Evolutionary conservation across 768 basidiomycete genomes (phyloP), one percentile per base, ranked within the genome.

Genomic region (Leccinum rimulosum): DNA sequence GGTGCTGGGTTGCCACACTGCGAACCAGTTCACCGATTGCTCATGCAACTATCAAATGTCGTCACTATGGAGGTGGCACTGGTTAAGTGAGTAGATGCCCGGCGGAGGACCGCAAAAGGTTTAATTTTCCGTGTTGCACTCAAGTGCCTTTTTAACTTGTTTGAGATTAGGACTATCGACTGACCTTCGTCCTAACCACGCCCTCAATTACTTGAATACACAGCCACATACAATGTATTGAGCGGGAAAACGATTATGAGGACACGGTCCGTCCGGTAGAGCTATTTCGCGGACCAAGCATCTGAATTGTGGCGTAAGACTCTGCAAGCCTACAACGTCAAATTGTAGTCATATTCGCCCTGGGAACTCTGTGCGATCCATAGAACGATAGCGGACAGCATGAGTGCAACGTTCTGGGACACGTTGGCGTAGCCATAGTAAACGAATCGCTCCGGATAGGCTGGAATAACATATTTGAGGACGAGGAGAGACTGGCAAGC

Each of bases 351-450:
- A 75, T 96, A 97, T 73, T 98, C 96, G 64, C 82, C 84, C 61
- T 85, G 84, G 2, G 84, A 80, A 61, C 83, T 92, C 78, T 96
- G 94, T 4, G 94, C 91, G 56, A 95, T 81, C 96, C 96, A 98
- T 14, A 98, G 81, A 3, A 97, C 84, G 61, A 95, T 82, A 1
- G 89, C 86, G 17, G 93, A 94, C 38, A 89, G 79, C 89, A 92
- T 91, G 58, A 92, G 79, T 4, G 85, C 84, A 14, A 90, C 85
- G 68, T 94, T 96, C 79, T 97, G 95, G 10, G 89, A 88, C n/a
- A 98, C 93, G 73, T 94, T 95, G 50, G 94, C 93, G 61, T 93
- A 91, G 22, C 96, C 96, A 71, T 95, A 98, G 74, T 94, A 95
- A 25, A 83, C 82, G 74, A 85, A 95, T 69, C 87, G 85, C 59